Evolutionary conservation across 2,329 filamentous ascomycete species (phyloP).

Genomic region (Hortaea sp.): DNA sequence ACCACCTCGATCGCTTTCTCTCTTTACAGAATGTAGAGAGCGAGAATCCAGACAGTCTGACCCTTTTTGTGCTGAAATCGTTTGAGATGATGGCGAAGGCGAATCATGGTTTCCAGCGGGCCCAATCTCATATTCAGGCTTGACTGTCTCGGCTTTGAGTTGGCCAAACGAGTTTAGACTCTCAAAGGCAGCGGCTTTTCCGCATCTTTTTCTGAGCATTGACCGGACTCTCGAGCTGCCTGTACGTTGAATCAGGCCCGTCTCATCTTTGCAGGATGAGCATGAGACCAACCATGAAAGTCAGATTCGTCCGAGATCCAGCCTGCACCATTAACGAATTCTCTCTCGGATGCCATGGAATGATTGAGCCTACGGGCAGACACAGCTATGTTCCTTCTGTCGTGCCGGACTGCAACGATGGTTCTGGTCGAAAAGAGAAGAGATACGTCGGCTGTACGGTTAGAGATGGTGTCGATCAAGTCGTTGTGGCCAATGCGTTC

Average conservation of each 20-base stretch:
- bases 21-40: too few species aligned
- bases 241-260: background rate
- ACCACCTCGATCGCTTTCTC: too few species aligned
- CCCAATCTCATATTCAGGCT: background rate
- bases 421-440: too few species aligned
- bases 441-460: too few species aligned
- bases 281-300: conserved; percentile 32
- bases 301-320: conserved; percentile 32
- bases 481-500: background rate
- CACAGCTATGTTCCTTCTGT: too few species aligned
- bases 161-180: background rate
- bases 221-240: background rate
- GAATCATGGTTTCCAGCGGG: background rate
- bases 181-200: too few species aligned
- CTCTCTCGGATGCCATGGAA: background rate
- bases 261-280: background rate
- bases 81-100: too few species aligned
- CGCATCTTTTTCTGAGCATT: too few species aligned
- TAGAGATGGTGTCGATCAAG: too few species aligned
- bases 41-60: too few species aligned
- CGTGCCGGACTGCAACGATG: too few species aligned
- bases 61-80: too few species aligned
- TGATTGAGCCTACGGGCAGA: background rate
- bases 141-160: background rate
- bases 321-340: conserved; percentile 6